Percentiles rank a stretch among this genome's conserved stretches.
Conservation (phyloP, 495 filamentous ascomycete species). For the Neurospora sp. region DNA sequence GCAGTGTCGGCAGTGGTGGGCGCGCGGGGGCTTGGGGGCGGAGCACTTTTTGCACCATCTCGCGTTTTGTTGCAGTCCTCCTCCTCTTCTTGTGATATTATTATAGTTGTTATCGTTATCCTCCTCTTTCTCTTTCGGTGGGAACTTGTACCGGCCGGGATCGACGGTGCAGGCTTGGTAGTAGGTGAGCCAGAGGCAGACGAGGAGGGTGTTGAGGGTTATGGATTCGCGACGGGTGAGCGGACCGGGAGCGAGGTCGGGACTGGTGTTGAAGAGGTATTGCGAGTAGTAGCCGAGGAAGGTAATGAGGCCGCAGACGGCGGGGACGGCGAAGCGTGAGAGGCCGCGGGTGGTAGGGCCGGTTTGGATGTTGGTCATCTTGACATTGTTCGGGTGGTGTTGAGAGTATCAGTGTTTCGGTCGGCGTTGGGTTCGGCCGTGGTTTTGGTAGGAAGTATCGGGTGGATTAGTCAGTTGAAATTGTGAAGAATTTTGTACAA, state of each 20-base stretch:
- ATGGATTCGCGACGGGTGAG: constrained; percentile 49
- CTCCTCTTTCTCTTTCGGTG: constrained; percentile 5
- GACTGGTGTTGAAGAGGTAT: constrained; percentile 53
- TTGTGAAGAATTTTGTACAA: background rate
- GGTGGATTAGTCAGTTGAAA: background rate
- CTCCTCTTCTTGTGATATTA: background rate
- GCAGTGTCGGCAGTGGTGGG: constrained; percentile 90
- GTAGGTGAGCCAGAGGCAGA: constrained; percentile 72
- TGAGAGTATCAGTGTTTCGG: background rate
- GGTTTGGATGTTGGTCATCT: constrained; percentile 15
- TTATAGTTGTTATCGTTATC: background rate
- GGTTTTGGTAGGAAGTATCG: background rate
- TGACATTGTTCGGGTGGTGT: background rate
- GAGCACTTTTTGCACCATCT: constrained; percentile 83
- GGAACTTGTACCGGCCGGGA: constrained; percentile 52
- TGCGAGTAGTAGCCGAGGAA: constrained; percentile 83
- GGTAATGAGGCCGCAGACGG: constrained; percentile 55
- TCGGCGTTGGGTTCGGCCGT: background rate
- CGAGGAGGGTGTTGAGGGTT: constrained; percentile 64
- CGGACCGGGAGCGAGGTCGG: constrained; percentile 55
- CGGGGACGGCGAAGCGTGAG: constrained; percentile 51
- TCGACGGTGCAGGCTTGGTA: constrained; percentile 64
- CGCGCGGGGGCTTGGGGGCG: constrained; percentile 69
- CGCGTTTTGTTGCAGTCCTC: background rate
- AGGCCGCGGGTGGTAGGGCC: constrained; percentile 21